Evolutionary conservation across 202 grass and related monocot genomes (phyloP).

Genomic region (Brachypodium distachyon): DNA sequence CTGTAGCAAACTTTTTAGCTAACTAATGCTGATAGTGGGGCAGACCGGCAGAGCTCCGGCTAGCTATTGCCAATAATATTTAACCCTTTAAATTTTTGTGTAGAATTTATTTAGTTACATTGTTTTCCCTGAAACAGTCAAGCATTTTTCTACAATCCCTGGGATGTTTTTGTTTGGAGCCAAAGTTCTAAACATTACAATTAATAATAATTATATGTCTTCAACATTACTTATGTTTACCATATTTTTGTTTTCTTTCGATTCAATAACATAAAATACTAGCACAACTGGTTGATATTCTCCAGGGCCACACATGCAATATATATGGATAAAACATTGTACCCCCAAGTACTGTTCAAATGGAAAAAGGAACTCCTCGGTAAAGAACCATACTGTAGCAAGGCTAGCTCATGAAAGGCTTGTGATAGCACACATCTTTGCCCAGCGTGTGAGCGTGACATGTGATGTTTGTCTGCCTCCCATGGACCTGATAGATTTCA

Average conservation of each 20-base stretch:
- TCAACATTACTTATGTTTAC: not conserved
- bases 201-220: not conserved
- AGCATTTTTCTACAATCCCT: not conserved
- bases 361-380: not conserved
- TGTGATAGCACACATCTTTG: not conserved
- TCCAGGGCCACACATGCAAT: not conserved
- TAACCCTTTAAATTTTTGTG: not conserved
- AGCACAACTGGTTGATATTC: not conserved
- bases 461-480: not conserved
- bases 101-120: not conserved
- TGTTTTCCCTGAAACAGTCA: not conserved
- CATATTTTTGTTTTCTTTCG: not conserved
- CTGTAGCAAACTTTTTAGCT: too few relatives aligned
- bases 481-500: not conserved
- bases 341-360: not conserved
- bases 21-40: not conserved
- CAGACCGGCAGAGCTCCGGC: not conserved
- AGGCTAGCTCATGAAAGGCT: not conserved
- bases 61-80: too few relatives aligned
- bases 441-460: not conserved
- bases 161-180: not conserved
- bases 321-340: not conserved
- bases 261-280: slow-evolving; percentile 2
- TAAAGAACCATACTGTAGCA: slow-evolving; percentile 7
- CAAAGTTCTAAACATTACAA: not conserved